Conservation (phyloP, 495 filamentous ascomycete species). For the Lentithecium fluviatile region DNA sequence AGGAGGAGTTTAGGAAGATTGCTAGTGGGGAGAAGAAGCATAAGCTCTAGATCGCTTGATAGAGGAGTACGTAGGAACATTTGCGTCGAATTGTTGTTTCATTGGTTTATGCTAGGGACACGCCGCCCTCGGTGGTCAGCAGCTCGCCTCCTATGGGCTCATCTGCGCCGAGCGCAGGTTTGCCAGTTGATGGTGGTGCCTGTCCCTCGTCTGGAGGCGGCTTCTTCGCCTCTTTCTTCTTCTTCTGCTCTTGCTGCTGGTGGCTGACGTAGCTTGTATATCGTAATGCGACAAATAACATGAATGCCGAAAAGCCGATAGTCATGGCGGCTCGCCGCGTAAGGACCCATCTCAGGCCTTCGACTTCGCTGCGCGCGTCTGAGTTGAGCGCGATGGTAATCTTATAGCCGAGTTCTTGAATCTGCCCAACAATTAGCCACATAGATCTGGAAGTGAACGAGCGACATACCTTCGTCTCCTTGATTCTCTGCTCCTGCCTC, state of each 20-base stretch:
- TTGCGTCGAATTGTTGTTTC: not conserved
- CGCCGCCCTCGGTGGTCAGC: conserved; percentile 29
- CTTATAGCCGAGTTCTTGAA: conserved; percentile 91
- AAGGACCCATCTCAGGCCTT: conserved; percentile 85
- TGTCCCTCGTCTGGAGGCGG: conserved; percentile 7
- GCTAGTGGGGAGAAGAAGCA: conserved; percentile 71
- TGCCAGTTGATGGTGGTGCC: not conserved
- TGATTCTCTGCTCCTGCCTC: conserved; percentile 75
- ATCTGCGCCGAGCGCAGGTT: not conserved
- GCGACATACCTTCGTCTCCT: conserved; percentile 65
- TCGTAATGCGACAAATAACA: conserved; percentile 32
- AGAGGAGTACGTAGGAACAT: not conserved
- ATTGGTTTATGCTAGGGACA: conserved; percentile 22
- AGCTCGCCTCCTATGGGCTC: conserved; percentile 30
- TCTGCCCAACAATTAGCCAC: conserved; percentile 49
- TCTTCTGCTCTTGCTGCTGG: conserved; percentile 30
- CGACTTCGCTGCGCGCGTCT: conserved; percentile 85
- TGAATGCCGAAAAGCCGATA: conserved; percentile 50
- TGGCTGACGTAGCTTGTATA: conserved; percentile 33
- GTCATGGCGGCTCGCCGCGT: conserved; percentile 82
- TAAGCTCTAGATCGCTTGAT: conserved; percentile 63
- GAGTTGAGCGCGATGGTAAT: conserved; percentile 83
- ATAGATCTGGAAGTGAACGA: conserved; percentile 22
- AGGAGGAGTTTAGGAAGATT: conserved; percentile 76
- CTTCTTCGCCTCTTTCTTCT: conserved; percentile 27